These are phyloP conservation scores for Picochlorum sp. DNA, from an alignment of 139 green algal genomes.

Conservation along the genomic window DNA sequence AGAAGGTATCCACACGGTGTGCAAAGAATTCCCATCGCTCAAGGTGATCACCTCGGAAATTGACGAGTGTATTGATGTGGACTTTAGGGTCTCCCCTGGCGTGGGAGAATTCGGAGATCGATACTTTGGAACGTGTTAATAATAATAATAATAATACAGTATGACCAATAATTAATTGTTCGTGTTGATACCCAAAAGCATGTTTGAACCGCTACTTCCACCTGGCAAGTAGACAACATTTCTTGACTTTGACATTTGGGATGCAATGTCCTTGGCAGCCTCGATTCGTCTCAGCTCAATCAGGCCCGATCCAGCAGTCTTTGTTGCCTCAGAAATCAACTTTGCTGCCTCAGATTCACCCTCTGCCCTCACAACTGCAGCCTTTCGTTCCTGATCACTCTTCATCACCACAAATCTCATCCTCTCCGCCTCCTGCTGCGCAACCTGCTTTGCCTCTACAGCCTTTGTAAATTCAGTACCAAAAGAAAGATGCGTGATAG, in stretches of 20 bases:
- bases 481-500: constrained; percentile 97
- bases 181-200: constrained; percentile 69
- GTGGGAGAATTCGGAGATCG: constrained; percentile 67
- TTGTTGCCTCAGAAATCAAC: constrained; percentile 95
- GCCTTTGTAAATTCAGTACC: constrained; percentile 92
- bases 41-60: constrained; percentile 93
- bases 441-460: constrained; percentile 96
- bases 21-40: constrained; percentile 49
- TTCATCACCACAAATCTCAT: constrained; percentile 91
- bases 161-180: background rate
- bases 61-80: constrained; percentile 67
- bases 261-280: constrained; percentile 91
- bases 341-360: constrained; percentile 87
- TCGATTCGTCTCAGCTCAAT: constrained; percentile 98
- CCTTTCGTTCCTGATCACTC: constrained; percentile 83
- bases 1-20: constrained; percentile 78
- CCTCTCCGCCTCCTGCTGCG: constrained; percentile 95
- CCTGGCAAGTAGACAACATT: constrained; percentile 96
- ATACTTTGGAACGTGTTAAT: constrained; percentile 40
- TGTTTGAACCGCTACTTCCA: constrained; percentile 45
- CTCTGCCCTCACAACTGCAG: constrained; percentile 89
- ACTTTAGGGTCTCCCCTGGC: constrained; percentile 80
- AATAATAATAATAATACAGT: too few species aligned
- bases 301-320: constrained; percentile 67
- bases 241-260: constrained; percentile 72